Percentiles rank a stretch among this genome's conserved stretches.
Evolutionary conservation across 2,329 filamentous ascomycete genomes (phyloP).

Genomic region (Aureobasidium namibiae): DNA sequence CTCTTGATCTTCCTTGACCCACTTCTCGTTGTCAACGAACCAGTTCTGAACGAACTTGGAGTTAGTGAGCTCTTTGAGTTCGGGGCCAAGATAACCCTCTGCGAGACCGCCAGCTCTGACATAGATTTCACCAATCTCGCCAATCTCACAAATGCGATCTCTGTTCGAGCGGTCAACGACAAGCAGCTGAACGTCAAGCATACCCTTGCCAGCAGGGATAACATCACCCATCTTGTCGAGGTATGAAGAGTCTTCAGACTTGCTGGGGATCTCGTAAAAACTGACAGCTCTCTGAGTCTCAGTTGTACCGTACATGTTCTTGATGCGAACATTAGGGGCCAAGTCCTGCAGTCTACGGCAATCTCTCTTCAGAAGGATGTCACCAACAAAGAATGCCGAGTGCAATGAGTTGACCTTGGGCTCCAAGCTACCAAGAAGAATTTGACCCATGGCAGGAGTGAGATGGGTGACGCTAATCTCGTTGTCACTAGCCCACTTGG

Average conservation of each 20-base stretch:
- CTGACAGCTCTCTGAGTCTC: conserved; percentile 76
- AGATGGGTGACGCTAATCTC: conserved; percentile 74
- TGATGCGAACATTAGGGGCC: conserved; percentile 64
- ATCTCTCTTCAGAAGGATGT: conserved; percentile 78
- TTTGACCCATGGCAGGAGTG: conserved; percentile 94
- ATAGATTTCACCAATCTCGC: conserved; percentile 78
- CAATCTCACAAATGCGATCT: conserved; percentile 64
- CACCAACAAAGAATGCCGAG: conserved; percentile 83
- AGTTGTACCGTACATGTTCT: conserved; percentile 85
- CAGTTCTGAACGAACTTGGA: conserved; percentile 78
- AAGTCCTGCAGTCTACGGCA: conserved; percentile 68
- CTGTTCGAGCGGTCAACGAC: conserved; percentile 65
- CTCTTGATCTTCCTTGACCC: conserved; percentile 56
- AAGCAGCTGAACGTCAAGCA: conserved; percentile 80
- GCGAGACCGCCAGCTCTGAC: conserved; percentile 76
- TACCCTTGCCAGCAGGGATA: conserved; percentile 76
- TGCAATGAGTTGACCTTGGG: conserved; percentile 53
- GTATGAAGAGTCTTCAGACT: conserved; percentile 53
- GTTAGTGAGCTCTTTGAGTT: conserved; percentile 52
- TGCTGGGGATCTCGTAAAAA: conserved; percentile 69
- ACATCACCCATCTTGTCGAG: conserved; percentile 62
- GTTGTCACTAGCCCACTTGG: conserved; percentile 78
- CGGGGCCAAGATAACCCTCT: conserved; percentile 64
- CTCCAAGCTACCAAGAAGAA: conserved; percentile 78
- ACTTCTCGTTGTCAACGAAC: conserved; percentile 69